Evolutionary conservation across 2,329 filamentous ascomycete genomes (phyloP), one percentile per base, ranked within the genome.

Genomic region (Colletotrichum kahawae): DNA sequence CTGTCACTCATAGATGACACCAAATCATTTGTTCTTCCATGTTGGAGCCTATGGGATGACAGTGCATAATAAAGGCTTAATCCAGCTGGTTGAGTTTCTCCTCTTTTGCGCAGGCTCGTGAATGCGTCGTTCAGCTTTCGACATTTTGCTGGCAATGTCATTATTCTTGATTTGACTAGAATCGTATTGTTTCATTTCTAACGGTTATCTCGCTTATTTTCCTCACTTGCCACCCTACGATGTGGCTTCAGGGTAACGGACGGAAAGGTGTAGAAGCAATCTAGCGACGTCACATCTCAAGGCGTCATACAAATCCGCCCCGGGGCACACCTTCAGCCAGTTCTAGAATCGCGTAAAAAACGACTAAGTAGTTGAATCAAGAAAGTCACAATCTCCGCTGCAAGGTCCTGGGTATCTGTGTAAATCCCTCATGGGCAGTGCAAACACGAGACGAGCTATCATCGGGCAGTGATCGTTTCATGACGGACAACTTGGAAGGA

Each of bases 31-130:
- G 1, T 33, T 33, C 9, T 33, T 33, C 2, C 31, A 1, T 3
- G 1, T 7, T 1, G 9, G 18, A 5, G 38, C 18, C 18, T 48
- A 5, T 9, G 9, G 18, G 9, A n/a, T 12, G 9, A 9, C 6
- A n/a, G 38, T 18, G 18, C 16, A 43, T n/a, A 1, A 0, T n/a
- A 2, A 43, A n/a, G 18, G 5, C 0, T 2, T 6, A 7, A n/a
- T 31, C 38, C 9, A 18, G 18, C 18, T 9, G 38, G 38, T n/a
- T 18, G 38, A 48, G 12, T 9, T n/a, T n/a, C 18, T 48, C 0
- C 1, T 9, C 9, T 48, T 12, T n/a, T 18, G 38, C 5, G 38
- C 6, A n/a, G 9, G 18, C 18, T 9, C 8, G 5, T 12, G 18
- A 12, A n/a, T n/a, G 6, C 7, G 5, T 48, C 0, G 18, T 12